Conservation (phyloP, 768 basidiomycete species). For the Phaeotremella fagi region DNA sequence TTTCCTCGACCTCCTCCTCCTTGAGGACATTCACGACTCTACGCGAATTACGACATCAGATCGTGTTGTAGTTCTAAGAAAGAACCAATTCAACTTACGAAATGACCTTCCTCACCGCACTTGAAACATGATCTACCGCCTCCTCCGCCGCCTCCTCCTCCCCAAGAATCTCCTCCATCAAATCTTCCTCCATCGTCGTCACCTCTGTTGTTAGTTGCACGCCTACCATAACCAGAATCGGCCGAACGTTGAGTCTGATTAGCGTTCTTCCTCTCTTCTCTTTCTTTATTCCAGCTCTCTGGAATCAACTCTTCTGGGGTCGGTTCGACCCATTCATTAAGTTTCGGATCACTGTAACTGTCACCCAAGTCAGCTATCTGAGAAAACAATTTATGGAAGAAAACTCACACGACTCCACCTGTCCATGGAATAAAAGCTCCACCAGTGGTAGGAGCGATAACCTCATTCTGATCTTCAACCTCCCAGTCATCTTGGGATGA, state of each 20-base stretch:
- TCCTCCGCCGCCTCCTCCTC: no score
- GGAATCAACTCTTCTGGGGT: slow-evolving; percentile 12
- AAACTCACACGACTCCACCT: slow-evolving; percentile 6
- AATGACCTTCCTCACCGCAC: no score
- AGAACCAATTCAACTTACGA: no score
- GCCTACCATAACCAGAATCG: slow-evolving; percentile 4
- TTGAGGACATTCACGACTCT: background rate
- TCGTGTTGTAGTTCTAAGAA: no score
- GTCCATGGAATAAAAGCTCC: slow-evolving; percentile 1
- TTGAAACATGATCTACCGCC: no score
- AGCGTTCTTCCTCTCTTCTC: background rate
- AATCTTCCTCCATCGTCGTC: no score
- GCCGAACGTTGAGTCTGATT: background rate
- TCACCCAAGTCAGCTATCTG: no score
- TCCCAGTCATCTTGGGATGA: no score
- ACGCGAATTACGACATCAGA: no score
- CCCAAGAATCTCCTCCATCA: no score
- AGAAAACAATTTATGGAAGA: no score
- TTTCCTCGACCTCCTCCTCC: slow-evolving; percentile 14
- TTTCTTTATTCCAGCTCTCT: background rate
- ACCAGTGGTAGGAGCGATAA: background rate
- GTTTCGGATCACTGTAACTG: slow-evolving; percentile 9
- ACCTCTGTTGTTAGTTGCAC: background rate
- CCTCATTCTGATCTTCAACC: no score
- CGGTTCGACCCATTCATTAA: slow-evolving; percentile 1